Base-by-base conservation (phyloP, 192 early-diverging fungal genomes). In the Backusella parvicylindrica region DNA sequence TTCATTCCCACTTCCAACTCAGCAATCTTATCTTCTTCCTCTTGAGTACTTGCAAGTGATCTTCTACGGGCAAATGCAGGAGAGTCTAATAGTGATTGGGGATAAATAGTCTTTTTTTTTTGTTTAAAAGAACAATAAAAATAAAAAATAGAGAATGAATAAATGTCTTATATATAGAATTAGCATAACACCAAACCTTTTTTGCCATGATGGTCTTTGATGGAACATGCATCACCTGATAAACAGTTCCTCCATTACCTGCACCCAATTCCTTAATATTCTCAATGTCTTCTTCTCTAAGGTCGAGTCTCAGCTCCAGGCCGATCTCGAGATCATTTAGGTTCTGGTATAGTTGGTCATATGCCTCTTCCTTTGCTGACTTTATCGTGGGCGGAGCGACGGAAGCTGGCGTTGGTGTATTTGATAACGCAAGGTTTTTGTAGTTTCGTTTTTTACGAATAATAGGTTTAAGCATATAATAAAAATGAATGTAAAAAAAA, bases 171-270 rank as follows among this genome's bases (percentile, higher is more conserved):
- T 26, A 53, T 53, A 26, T 23, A 53, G 9, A 11, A 65, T 16
- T n/a, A 64, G 15, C 2, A 43, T 13, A 64, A 38, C 1, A 73
- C 13, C 21, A 15, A 63, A 95, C 94, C 94, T 99, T 99, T 76
- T 92, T 86, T 18, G 97, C 97, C 95, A 99, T 97, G 50, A 97
- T 84, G 28, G 91, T 94, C 56, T 91, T 88, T 66, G 95, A 96
- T 18, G 95, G 94, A 69, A 89, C 82, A 81, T 99, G 96, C 71
- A 89, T 81, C 21, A 96, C 95, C 78, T 92, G 87, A 72, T 89
- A 89, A 40, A 99, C 97, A 0, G 95, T 93, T 13, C 97, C 97
- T 28, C 96, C 95, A 73, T 93, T 93, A 6, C 97, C 97, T 13
- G 92, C 89, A 64, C 97, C 97, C 72, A 99, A 86, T 80, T 96